phyloP scores from a whole-genome alignment of 176 grass and related monocot species.

The Aegilops umbellulata region DNA sequence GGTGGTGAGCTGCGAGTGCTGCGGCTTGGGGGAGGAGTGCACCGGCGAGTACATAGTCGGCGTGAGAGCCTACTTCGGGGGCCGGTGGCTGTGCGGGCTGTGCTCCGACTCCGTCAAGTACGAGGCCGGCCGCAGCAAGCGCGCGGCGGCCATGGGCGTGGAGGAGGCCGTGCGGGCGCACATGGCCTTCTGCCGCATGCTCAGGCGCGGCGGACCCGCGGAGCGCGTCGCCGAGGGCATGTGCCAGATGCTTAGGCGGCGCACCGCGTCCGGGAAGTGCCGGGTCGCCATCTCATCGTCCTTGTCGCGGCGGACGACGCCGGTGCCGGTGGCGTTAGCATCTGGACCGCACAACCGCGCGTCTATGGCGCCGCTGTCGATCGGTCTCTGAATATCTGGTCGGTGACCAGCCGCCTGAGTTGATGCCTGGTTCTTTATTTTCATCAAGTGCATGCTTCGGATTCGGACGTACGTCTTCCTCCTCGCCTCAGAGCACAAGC shows the following conservation, averaged over 20 bases:
- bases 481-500: too few relatives aligned
- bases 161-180: slow-evolving; percentile 61
- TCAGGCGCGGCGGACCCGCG: slow-evolving; percentile 48
- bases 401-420: too few relatives aligned
- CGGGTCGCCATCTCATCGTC: neutral
- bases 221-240: slow-evolving; percentile 76
- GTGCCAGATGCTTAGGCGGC: slow-evolving; percentile 58
- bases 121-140: slow-evolving; percentile 25
- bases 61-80: slow-evolving; percentile 64
- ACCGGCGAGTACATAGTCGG: slow-evolving; percentile 63
- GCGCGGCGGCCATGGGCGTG: neutral
- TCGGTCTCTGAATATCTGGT: too few relatives aligned
- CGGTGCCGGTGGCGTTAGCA: neutral
- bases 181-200: slow-evolving; percentile 68
- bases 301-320: slow-evolving; percentile 20
- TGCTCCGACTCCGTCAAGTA: slow-evolving; percentile 75
- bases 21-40: slow-evolving; percentile 74
- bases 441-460: too few relatives aligned
- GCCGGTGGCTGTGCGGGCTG: slow-evolving; percentile 80
- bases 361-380: too few relatives aligned
- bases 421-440: too few relatives aligned
- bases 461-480: too few relatives aligned
- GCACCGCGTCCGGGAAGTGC: slow-evolving; percentile 41
- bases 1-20: slow-evolving; percentile 75
- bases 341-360: too few relatives aligned